A percentile compares a stretch with the other conserved stretches of the same genome.
phyloP scores from a whole-genome alignment of 306 rosid genomes.

The Argentina anserina region DNA sequence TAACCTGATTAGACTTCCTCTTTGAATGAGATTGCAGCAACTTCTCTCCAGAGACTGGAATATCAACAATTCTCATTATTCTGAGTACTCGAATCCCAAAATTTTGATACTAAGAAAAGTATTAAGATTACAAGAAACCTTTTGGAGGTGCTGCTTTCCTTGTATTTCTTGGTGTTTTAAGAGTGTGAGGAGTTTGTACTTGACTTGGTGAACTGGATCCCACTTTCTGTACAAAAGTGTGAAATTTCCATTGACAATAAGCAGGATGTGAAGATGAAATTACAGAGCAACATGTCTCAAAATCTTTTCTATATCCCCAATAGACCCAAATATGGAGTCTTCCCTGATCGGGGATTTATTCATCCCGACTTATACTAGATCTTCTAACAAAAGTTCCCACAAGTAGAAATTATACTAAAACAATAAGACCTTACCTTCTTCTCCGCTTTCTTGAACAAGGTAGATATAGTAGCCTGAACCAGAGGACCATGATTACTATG shows the following conservation, averaged over 20 bases:
- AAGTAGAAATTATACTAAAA: background rate
- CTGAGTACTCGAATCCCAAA: conserved; percentile 22
- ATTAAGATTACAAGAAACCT: conserved; percentile 40
- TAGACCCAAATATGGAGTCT: background rate
- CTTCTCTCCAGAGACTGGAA: conserved; percentile 62
- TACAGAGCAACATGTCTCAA: background rate
- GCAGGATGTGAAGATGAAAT: background rate
- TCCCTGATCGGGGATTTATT: background rate
- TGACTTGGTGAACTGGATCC: conserved; percentile 18
- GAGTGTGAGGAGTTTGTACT: conserved; percentile 9
- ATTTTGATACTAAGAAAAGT: conserved; percentile 23
- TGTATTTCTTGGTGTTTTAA: conserved; percentile 38
- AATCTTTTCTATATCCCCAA: background rate
- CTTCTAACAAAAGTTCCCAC: background rate
- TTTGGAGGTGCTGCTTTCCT: conserved; percentile 47
- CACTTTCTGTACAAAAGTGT: conserved; percentile 15
- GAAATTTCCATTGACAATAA: conserved; percentile 2
- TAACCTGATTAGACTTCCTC: conserved; percentile 58
- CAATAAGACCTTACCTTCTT: conserved; percentile 50
- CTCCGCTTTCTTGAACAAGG: conserved; percentile 81
- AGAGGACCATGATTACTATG: conserved; percentile 40
- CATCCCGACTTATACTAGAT: background rate
- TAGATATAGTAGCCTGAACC: conserved; percentile 72
- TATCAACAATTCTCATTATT: conserved; percentile 11
- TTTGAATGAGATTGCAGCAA: conserved; percentile 46